Evolutionary conservation across 2,329 filamentous ascomycete genomes (phyloP).

Genomic region (Immersiporthe knoxdaviesiana): DNA sequence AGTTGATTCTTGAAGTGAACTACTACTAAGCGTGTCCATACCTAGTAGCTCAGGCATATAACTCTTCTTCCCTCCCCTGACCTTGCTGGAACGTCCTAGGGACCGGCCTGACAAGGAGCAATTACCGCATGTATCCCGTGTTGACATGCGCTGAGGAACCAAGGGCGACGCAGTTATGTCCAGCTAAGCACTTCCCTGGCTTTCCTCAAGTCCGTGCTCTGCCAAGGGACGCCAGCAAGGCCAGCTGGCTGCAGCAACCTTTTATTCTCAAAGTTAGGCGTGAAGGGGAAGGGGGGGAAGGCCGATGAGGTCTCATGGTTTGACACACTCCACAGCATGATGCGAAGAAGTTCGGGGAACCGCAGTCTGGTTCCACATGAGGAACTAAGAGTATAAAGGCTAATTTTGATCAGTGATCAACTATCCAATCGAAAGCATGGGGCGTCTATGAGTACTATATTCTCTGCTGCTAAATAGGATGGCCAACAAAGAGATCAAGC

Average conservation of each 20-base stretch:
- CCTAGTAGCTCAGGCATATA: background rate
- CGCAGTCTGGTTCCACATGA: background rate
- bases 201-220: background rate
- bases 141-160: background rate
- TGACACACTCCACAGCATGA: background rate
- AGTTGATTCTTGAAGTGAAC: background rate
- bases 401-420: background rate
- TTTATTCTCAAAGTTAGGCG: background rate
- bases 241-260: background rate
- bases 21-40: background rate
- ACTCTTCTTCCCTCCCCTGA: background rate
- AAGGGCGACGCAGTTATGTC: background rate
- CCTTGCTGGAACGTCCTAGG: background rate
- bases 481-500: background rate
- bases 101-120: background rate
- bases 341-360: background rate
- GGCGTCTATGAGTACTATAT: background rate
- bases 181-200: background rate
- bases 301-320: background rate
- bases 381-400: background rate
- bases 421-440: background rate
- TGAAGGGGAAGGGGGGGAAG: background rate
- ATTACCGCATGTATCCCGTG: background rate
- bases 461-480: background rate
- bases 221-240: background rate